These are phyloP conservation scores for Harringtonia lauricola DNA, from an alignment of 2,329 filamentous ascomycete genomes.

Conservation along the genomic window DNA sequence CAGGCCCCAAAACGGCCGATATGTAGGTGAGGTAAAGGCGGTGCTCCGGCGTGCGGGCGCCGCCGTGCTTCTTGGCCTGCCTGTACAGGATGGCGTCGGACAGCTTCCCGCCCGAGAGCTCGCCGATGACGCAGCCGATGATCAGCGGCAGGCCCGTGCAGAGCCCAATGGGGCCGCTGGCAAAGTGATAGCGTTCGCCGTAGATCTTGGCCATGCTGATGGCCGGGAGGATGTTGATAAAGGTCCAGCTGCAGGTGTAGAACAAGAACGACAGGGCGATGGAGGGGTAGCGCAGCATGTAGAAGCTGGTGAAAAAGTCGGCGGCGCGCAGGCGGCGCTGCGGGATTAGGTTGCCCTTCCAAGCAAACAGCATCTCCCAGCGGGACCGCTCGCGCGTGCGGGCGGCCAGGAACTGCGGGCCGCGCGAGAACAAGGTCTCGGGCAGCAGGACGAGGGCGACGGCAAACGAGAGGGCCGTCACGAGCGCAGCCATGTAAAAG, in stretches of 20 bases:
- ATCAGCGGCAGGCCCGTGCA: slow-evolving; percentile 10
- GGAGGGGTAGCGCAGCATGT: slow-evolving; percentile 10
- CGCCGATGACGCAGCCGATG: slow-evolving; percentile 8
- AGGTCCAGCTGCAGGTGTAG: slow-evolving; percentile 9
- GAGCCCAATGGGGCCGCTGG: slow-evolving; percentile 8
- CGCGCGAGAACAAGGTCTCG: slow-evolving; percentile 8
- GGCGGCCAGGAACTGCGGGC: slow-evolving; percentile 1
- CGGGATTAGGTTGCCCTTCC: slow-evolving; percentile 5
- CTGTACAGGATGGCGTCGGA: slow-evolving; percentile 9
- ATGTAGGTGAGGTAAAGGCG: slow-evolving; percentile 7
- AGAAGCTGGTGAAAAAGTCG: slow-evolving; percentile 6
- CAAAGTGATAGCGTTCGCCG: slow-evolving; percentile 6
- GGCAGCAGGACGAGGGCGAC: slow-evolving; percentile 5
- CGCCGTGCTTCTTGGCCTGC: slow-evolving; percentile 1
- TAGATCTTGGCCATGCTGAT: slow-evolving; percentile 12
- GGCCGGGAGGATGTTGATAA: slow-evolving; percentile 11
- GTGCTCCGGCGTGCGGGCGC: slow-evolving; percentile 8
- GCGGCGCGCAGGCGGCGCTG: slow-evolving; percentile 2
- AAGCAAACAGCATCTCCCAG: slow-evolving; percentile 1
- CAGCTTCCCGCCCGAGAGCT: slow-evolving; percentile 8
- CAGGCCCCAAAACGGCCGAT: slow-evolving; percentile 6
- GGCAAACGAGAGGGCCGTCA: slow-evolving; percentile 2
- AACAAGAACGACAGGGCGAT: slow-evolving; percentile 7
- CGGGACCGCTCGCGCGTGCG: slow-evolving; percentile 4
- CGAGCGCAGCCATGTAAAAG: slow-evolving; percentile 10